These are phyloP conservation scores for Hymenoscyphus occultus DNA, from an alignment of 2,329 filamentous ascomycete species.

Conservation along the genomic window DNA sequence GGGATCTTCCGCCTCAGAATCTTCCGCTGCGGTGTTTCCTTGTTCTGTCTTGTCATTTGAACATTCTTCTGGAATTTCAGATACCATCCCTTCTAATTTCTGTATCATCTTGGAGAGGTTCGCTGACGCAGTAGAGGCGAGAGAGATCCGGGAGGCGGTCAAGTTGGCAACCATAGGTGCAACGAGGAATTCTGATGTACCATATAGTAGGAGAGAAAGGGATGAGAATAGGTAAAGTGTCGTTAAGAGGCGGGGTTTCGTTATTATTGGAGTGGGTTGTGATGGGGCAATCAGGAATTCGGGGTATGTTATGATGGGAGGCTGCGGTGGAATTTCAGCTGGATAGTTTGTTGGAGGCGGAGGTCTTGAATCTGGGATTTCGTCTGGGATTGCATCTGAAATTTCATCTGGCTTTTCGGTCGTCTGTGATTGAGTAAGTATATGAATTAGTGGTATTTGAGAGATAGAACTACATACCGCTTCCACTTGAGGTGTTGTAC, in stretches of 20 bases:
- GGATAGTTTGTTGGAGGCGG: conserved; percentile 36
- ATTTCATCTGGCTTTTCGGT: conserved; percentile 25
- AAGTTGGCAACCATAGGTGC: conserved; percentile 55
- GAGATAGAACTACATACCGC: conserved; percentile 9
- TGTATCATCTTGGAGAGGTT: conserved; percentile 51
- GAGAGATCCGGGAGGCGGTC: conserved; percentile 50
- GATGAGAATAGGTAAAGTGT: conserved; percentile 57
- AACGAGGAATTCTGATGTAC: conserved; percentile 66
- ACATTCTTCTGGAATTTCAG: conserved; percentile 51
- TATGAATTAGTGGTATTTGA: conserved; percentile 10
- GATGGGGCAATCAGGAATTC: conserved; percentile 61
- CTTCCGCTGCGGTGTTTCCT: conserved; percentile 37
- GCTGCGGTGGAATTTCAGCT: conserved; percentile 41
- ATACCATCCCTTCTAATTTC: conserved; percentile 55
- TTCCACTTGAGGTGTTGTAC: conserved; percentile 3
- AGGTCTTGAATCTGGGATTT: background rate
- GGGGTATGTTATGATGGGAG: conserved; percentile 66
- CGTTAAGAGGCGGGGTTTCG: conserved; percentile 55
- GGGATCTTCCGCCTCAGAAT: conserved; percentile 59
- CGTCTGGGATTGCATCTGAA: background rate
- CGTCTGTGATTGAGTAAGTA: conserved; percentile 9
- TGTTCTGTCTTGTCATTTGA: conserved; percentile 23
- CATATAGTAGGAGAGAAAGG: conserved; percentile 64
- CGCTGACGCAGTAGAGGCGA: conserved; percentile 46
- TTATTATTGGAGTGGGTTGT: conserved; percentile 60